Base-by-base conservation (phyloP, 202 grass and related monocot genomes). In the Panicum hallii region DNA sequence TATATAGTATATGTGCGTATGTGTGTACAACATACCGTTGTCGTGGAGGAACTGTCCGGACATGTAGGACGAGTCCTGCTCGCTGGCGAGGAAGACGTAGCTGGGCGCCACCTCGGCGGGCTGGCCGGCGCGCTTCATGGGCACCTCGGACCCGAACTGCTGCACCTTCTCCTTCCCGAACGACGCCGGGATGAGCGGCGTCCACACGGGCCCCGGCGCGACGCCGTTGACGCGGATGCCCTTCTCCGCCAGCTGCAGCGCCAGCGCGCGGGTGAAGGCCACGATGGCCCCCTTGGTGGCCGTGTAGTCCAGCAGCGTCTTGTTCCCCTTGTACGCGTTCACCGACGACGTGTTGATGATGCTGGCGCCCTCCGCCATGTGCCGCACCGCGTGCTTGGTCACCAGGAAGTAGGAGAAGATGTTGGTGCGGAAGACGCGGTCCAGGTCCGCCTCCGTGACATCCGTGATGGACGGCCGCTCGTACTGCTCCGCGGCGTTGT, bases 201-300 rank as follows among this genome's bases (percentile, higher is more conserved):
- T 98, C 95, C 95, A 98, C 0, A 98, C 56, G 0, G 95, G 95
- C 9, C 95, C 95, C 3, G 95, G 95, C 8, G 92, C 92, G 3
- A 98, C 95, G 15, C 90, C 95, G 20, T 98, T 98, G 0, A 98
- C 95, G 0, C 92, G 64, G 12, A 98, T 93, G 10, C 91, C 92
- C 54, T 85, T 85, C 5, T 90, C 87, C 1, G 70, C 95, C 2
- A 93, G 80, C 70, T 95, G 89, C 85, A 98, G 70, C 54, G 91
- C 86, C 58, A 98, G 74, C 10, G 82, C 89, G 0, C 95, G 66
- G 20, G 95, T 98, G 85, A 98, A 95, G 6, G 89, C 85, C 14
- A 98, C 93, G 83, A 93, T 87, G 6, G 87, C 93, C 38, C 95
- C 95, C 89, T 98, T 98, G 30, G 89, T 98, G n/a, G 95, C 60